Evolutionary conservation across 1,284 basidiomycete species (phyloP), one percentile per base, ranked within the genome.

Genomic region (Sanghuangporus sanghuang): DNA sequence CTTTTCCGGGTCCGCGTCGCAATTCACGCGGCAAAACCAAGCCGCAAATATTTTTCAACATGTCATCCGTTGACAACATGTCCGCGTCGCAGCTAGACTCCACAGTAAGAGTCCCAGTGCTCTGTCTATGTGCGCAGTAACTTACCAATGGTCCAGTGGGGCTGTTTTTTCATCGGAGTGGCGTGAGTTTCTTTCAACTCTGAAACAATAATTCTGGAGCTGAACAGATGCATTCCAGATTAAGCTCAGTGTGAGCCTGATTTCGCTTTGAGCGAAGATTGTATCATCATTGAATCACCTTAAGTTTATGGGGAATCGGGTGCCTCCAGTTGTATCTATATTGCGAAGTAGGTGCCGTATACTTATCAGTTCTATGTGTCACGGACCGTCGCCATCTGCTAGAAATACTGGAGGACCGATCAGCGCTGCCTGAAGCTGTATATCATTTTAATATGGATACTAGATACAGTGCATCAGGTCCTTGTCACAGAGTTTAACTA

Each of bases 231-330:
- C n/a, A n/a, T 35, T 35, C 36, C n/a, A 53, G 52, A 11, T 36
- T 53, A 2, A 6, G 1, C 23, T 21, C 52, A n/a, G 52, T 12
- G 52, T 53, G 32, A 12, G 52, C 32, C 8, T 53, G 12, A 12
- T 32, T 32, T 32, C 27, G 27, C 6, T 46, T 18, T 4, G 6
- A 12, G 7, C 23, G 5, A n/a, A 2, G 11, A 35, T 49, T 16
- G 5, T 11, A 36, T 2, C 32, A 27, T 2, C 6, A 11, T 53
- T 23, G 5, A 0, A 39, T 48, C 21, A 38, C 32, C 3, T n/a
- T 3, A 12, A 64, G 63, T 11, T 49, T 64, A 11, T 64, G 63
- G 63, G 63, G 63, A 11, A 39, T 38, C 18, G 49, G 49, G 12
- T 46, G 48, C 6, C 18, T 61, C n/a, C 63, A 64, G 44, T 7